These are phyloP conservation scores for Oryza punctata DNA, from an alignment of 176 grass and related monocot genomes.

Conservation along the genomic window DNA sequence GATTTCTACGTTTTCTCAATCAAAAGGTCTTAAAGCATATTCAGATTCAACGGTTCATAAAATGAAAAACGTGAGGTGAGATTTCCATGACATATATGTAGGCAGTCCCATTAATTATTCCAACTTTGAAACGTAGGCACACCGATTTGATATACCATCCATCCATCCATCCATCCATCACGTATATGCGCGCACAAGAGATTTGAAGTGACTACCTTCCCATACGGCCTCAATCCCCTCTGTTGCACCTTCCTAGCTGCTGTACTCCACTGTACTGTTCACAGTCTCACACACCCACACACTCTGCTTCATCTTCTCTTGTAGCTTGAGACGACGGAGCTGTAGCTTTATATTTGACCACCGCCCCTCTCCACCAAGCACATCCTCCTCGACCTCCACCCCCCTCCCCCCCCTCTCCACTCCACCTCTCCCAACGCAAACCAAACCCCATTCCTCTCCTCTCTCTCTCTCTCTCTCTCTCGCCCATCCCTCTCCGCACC, in stretches of 20 bases:
- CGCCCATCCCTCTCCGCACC: conserved; percentile 16
- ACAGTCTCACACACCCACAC: background rate
- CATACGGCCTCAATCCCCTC: too few relatives aligned
- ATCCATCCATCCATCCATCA: background rate
- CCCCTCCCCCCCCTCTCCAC: conserved; percentile 28
- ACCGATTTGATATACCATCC: background rate
- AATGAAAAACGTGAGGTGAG: too few relatives aligned
- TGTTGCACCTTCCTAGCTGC: background rate
- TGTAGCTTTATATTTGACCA: conserved; percentile 77
- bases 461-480: background rate
- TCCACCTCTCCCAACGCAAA: conserved; percentile 22
- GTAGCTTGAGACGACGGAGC: background rate
- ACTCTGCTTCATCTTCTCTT: background rate
- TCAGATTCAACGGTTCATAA: too few relatives aligned
- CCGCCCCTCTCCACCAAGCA: conserved; percentile 84
- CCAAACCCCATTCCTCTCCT: conserved; percentile 20
- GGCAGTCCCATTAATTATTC: too few relatives aligned
- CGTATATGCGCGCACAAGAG: background rate
- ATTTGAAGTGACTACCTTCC: background rate
- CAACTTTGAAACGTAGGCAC: background rate
- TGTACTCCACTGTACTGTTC: conserved; percentile 21
- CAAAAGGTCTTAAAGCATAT: too few relatives aligned
- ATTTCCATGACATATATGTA: too few relatives aligned
- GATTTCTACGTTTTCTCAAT: too few relatives aligned
- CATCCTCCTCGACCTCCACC: conserved; percentile 47